phyloP scores from a whole-genome alignment of 2,329 filamentous ascomycete species.

The Aspergillus vadensis region DNA sequence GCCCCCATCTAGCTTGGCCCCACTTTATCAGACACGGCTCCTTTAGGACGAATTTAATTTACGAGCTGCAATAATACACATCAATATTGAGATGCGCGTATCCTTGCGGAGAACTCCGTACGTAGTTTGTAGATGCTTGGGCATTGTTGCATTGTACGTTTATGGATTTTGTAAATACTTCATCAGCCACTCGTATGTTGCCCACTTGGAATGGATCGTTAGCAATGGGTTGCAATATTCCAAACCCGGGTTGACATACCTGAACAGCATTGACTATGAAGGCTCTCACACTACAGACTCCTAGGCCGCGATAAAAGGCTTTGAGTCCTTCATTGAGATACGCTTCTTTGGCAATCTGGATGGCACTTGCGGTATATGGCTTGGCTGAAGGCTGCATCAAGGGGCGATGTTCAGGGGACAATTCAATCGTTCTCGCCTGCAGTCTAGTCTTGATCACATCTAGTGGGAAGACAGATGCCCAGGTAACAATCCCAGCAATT shows the following conservation, averaged over 20 bases:
- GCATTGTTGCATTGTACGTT: conserved; percentile 15
- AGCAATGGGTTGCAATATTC: conserved; percentile 1
- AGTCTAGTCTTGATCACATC: conserved; percentile 91
- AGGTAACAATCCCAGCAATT: conserved; percentile 81
- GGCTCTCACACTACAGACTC: conserved; percentile 79
- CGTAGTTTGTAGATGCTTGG: conserved; percentile 12
- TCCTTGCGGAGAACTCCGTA: conserved; percentile 8
- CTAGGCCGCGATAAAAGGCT: conserved; percentile 73
- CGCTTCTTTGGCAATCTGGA: conserved; percentile 65
- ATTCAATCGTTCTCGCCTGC: conserved; percentile 66
- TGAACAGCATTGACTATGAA: conserved; percentile 92
- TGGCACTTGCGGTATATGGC: conserved; percentile 51
- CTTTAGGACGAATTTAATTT: conserved; percentile 34
- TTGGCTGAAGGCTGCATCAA: conserved; percentile 23
- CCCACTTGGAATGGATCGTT: conserved; percentile 62
- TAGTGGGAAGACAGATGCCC: conserved; percentile 86
- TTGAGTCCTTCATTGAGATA: conserved; percentile 65
- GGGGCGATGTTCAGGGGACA: conserved; percentile 26
- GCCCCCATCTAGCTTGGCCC: conserved; percentile 17
- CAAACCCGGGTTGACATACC: conserved; percentile 36
- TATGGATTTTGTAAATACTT: conserved; percentile 34
- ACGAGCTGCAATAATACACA: conserved; percentile 25
- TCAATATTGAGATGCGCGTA: background rate
- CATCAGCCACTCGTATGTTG: conserved; percentile 89
- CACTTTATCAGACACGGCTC: conserved; percentile 19